Evolutionary conservation across 1,139 yeast species (phyloP).

Genomic region (Saccharomycopsis hybrid): DNA sequence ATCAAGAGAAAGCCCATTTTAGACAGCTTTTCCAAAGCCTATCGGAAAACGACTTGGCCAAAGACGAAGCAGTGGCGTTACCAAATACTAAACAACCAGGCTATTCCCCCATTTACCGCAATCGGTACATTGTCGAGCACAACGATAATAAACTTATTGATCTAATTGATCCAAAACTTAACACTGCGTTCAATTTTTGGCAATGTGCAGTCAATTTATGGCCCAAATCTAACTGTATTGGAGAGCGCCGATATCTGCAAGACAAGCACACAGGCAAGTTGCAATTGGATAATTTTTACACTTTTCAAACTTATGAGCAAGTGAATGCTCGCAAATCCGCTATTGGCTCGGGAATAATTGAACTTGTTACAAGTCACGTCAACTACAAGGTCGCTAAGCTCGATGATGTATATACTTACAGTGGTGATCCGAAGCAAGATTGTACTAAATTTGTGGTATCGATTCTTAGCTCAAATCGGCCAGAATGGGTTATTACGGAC

Average conservation of each 20-base stretch:
- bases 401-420: conserved; percentile 10
- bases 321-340: conserved; percentile 33
- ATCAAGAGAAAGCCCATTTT: background rate
- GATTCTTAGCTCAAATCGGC: conserved; percentile 47
- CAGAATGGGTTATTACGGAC: conserved; percentile 57
- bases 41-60: background rate
- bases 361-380: conserved; percentile 35
- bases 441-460: conserved; percentile 39
- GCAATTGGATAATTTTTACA: conserved; percentile 34
- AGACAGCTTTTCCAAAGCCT: background rate
- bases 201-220: conserved; percentile 29
- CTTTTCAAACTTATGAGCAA: conserved; percentile 33
- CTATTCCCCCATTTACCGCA: conserved; percentile 21
- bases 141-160: conserved; percentile 26
- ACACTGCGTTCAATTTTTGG: conserved; percentile 35
- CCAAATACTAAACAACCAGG: conserved; percentile 13
- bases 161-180: conserved; percentile 35
- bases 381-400: conserved; percentile 19
- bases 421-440: conserved; percentile 13
- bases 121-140: conserved; percentile 10
- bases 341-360: conserved; percentile 45
- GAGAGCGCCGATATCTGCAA: conserved; percentile 34
- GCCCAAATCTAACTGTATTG: conserved; percentile 32
- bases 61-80: conserved; percentile 12
- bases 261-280: no score